These are phyloP conservation scores for Dillenia suffruticosa DNA, from an alignment of 164 flowering plant species.

Conservation along the genomic window DNA sequence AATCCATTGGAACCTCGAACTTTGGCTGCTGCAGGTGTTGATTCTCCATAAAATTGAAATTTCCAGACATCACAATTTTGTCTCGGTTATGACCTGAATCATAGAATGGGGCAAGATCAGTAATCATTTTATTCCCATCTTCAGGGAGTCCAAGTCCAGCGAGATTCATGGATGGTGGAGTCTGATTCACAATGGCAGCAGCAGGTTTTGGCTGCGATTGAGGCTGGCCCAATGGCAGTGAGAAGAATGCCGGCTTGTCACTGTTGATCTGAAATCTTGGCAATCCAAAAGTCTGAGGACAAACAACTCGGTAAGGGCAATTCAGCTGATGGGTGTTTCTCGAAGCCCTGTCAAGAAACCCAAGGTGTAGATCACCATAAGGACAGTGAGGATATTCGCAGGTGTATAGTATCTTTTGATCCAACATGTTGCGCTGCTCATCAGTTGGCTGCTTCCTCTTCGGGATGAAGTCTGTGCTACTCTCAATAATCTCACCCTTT, in stretches of 20 bases:
- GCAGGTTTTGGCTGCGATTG: constrained; percentile 15
- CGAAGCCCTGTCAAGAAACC: constrained; percentile 39
- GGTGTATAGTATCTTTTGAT: constrained; percentile 31
- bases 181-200: constrained; percentile 4
- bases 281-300: constrained; percentile 21
- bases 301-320: constrained; percentile 27
- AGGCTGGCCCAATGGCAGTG: constrained; percentile 17
- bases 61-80: constrained; percentile 21
- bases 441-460: constrained; percentile 38
- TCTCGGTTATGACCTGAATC: constrained; percentile 39
- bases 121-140: constrained; percentile 65
- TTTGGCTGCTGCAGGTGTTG: constrained; percentile 25
- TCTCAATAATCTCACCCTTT: constrained; percentile 27
- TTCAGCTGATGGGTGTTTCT: constrained; percentile 49
- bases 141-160: constrained; percentile 58
- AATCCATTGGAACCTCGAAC: constrained; percentile 27
- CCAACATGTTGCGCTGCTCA: constrained; percentile 23
- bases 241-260: constrained; percentile 34
- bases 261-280: constrained; percentile 29
- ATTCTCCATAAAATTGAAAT: constrained; percentile 14
- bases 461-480: constrained; percentile 27
- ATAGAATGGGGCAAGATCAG: constrained; percentile 55
- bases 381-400: constrained; percentile 47
- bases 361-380: constrained; percentile 31
- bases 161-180: constrained; percentile 21